These are phyloP conservation scores for Trichoderma sp. DNA, from an alignment of 2,329 filamentous ascomycete species.

Conservation along the genomic window DNA sequence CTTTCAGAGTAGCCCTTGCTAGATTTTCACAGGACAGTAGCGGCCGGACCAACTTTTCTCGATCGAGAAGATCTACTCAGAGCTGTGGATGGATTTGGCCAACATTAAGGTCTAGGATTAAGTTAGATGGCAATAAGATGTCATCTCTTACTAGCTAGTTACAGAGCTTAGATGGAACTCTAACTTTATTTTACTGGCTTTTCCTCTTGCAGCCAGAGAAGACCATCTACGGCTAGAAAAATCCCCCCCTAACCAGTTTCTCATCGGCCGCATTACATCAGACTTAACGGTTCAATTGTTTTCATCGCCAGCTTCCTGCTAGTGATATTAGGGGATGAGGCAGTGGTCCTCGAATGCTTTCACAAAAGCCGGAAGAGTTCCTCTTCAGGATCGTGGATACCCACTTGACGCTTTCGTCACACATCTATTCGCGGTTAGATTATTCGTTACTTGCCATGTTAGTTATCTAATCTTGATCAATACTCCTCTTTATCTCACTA, in stretches of 20 bases:
- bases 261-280: conserved; percentile 15
- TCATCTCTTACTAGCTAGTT: background rate
- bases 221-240: background rate
- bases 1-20: background rate
- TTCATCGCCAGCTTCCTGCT: background rate
- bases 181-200: background rate
- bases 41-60: background rate
- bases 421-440: background rate
- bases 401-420: background rate
- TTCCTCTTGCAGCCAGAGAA: background rate
- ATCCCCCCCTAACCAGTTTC: background rate
- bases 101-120: background rate
- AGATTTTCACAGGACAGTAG: background rate
- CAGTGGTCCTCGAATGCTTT: background rate
- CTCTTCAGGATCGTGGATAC: background rate
- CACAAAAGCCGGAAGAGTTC: background rate
- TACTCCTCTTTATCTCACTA: background rate
- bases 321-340: background rate
- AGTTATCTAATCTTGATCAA: background rate
- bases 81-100: background rate
- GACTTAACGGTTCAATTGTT: background rate
- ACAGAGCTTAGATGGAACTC: conserved; percentile 1
- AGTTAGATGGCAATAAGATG: background rate
- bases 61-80: background rate
- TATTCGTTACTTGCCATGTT: background rate